Evolutionary conservation across 352 stramenopile genomes (phyloP).

Genomic region (Globisporangium okanoganense): DNA sequence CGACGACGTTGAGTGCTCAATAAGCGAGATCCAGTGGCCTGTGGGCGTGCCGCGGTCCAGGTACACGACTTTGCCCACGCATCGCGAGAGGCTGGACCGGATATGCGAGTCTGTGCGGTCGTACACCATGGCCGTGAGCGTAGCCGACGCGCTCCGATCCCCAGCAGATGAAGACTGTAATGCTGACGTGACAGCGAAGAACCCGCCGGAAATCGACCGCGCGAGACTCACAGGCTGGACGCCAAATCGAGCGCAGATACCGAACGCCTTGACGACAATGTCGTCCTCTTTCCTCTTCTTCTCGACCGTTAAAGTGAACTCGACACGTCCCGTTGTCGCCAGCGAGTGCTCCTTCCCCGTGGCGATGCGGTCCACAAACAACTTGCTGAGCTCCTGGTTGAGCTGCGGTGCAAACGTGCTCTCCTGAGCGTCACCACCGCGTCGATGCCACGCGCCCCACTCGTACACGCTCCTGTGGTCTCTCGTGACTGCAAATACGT

Average conservation of each 20-base stretch:
- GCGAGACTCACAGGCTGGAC: constrained; percentile 35
- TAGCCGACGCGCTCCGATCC: constrained; percentile 11
- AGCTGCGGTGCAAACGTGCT: constrained; percentile 44
- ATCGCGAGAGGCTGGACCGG: constrained; percentile 33
- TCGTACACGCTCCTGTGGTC: constrained; percentile 52
- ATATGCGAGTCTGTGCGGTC: constrained; percentile 48
- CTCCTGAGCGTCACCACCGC: constrained; percentile 44
- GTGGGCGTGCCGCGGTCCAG: constrained; percentile 55
- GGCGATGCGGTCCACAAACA: constrained; percentile 47
- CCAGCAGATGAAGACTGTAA: constrained; percentile 9
- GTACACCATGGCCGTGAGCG: constrained; percentile 33
- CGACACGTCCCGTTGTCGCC: constrained; percentile 39
- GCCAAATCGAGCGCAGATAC: constrained; percentile 53
- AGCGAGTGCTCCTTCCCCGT: constrained; percentile 60
- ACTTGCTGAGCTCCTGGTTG: constrained; percentile 37
- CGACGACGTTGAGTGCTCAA: constrained; percentile 20
- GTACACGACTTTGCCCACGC: constrained; percentile 47
- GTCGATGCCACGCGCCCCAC: constrained; percentile 63
- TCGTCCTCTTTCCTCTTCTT: constrained; percentile 20
- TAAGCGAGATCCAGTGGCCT: constrained; percentile 50
- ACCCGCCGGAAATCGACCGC: constrained; percentile 32
- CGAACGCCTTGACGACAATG: constrained; percentile 27
- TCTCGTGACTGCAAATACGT: constrained; percentile 56
- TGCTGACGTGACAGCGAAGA: constrained; percentile 18
- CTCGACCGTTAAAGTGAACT: constrained; percentile 42